Conservation (phyloP, 1,139 yeast species). For the Neolecta irregularis region DNA sequence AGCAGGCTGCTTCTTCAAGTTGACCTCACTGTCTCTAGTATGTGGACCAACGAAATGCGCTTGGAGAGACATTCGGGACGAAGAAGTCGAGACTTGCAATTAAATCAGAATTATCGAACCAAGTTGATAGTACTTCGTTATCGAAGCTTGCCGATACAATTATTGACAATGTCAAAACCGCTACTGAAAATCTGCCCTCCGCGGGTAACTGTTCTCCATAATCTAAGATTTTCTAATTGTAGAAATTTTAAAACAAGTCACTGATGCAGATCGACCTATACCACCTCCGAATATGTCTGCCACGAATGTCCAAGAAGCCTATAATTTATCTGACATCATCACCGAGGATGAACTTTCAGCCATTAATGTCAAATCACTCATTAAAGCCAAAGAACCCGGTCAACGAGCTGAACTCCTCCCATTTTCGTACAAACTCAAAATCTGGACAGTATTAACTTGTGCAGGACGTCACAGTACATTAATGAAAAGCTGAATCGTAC, state of each 20-base stretch:
- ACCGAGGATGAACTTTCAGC: conserved; percentile 48
- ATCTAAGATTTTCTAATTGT: background rate
- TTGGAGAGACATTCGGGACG: conserved; percentile 96
- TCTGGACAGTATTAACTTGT: conserved; percentile 35
- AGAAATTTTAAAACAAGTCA: conserved; percentile 36
- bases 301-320: conserved; percentile 64
- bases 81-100: conserved; percentile 89
- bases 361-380: conserved; percentile 45
- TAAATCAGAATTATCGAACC: conserved; percentile 61
- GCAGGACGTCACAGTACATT: conserved; percentile 40
- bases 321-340: conserved; percentile 56
- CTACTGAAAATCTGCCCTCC: conserved; percentile 61
- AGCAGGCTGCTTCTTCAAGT: too few relatives aligned
- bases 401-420: conserved; percentile 14
- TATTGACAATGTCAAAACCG: conserved; percentile 57
- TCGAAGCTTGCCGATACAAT: conserved; percentile 65
- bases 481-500: conserved; percentile 33
- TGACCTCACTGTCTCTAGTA: too few relatives aligned
- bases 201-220: conserved; percentile 19
- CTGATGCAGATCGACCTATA: conserved; percentile 59
- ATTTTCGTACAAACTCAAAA: conserved; percentile 5
- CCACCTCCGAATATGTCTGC: conserved; percentile 68
- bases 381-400: conserved; percentile 27
- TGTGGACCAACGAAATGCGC: conserved; percentile 46
- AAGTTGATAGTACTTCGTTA: conserved; percentile 69